Conservation (phyloP, 176 grass and related monocot species). For the Oryza glaberrima region DNA sequence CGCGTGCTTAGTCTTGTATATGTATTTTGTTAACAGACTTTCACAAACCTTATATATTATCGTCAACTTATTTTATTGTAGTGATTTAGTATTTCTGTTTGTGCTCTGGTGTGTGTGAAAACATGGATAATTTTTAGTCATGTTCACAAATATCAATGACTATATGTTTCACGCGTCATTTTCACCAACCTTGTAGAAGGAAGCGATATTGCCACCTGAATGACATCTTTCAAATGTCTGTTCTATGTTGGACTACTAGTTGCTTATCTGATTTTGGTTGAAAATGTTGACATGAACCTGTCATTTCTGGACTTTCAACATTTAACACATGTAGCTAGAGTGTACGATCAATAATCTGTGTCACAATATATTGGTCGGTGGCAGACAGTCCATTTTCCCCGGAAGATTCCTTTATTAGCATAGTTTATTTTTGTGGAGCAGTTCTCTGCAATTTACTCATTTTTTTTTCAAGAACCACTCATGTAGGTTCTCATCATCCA, state of each 20-base stretch:
- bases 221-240: neutral
- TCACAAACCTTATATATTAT: neutral
- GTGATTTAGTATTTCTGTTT: conserved; percentile 12
- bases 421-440: neutral
- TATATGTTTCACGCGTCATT: neutral
- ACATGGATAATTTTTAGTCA: neutral
- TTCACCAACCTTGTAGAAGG: neutral
- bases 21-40: neutral
- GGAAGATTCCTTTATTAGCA: neutral
- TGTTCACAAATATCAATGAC: neutral
- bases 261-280: neutral
- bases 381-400: neutral
- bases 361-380: neutral
- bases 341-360: neutral
- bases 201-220: neutral
- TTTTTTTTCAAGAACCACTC: neutral
- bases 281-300: neutral
- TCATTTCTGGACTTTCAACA: conserved; percentile 6
- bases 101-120: neutral
- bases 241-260: neutral
- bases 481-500: neutral
- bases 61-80: neutral
- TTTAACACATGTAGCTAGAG: conserved; percentile 7
- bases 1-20: neutral
- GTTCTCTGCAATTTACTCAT: neutral